These are phyloP conservation scores for Ophiostoma novo-ulmi DNA, from an alignment of 2,329 filamentous ascomycete genomes.

Conservation along the genomic window DNA sequence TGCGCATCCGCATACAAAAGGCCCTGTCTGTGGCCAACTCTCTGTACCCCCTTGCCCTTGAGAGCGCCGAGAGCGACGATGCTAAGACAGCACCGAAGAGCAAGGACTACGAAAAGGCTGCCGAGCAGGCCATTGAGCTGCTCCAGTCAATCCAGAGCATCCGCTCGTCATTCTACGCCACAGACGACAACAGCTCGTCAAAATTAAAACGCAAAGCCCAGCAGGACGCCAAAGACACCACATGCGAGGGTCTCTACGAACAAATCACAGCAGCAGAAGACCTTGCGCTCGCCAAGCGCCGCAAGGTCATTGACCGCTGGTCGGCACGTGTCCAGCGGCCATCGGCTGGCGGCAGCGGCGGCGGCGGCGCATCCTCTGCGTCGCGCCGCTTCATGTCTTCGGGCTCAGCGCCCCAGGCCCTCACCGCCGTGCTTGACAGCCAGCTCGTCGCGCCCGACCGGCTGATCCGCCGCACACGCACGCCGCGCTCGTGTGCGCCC, in stretches of 20 bases:
- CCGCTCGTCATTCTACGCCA: constrained; percentile 54
- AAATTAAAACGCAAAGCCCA: constrained; percentile 33
- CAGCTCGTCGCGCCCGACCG: constrained; percentile 64
- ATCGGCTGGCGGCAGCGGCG: constrained; percentile 43
- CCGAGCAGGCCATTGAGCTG: constrained; percentile 56
- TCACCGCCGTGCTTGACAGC: constrained; percentile 63
- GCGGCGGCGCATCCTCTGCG: constrained; percentile 46
- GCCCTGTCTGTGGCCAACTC: constrained; percentile 78
- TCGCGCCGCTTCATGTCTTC: constrained; percentile 49
- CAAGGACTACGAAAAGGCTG: constrained; percentile 68
- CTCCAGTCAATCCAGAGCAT: constrained; percentile 75
- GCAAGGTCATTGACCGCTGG: constrained; percentile 81
- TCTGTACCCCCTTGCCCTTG: constrained; percentile 47
- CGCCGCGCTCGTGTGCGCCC: constrained; percentile 71
- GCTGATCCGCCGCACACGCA: constrained; percentile 62
- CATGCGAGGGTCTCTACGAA: constrained; percentile 65
- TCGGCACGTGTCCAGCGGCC: constrained; percentile 66
- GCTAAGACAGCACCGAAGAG: constrained; percentile 32
- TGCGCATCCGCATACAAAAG: constrained; percentile 89
- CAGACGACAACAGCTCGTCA: constrained; percentile 38
- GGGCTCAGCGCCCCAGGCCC: constrained; percentile 49
- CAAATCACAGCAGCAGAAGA: constrained; percentile 63
- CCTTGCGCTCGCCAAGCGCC: constrained; percentile 55
- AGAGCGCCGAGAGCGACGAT: constrained; percentile 35
- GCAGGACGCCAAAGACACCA: constrained; percentile 18